These are phyloP conservation scores for Rutstroemia sp. DNA, from an alignment of 2,329 filamentous ascomycete genomes.

Conservation along the genomic window DNA sequence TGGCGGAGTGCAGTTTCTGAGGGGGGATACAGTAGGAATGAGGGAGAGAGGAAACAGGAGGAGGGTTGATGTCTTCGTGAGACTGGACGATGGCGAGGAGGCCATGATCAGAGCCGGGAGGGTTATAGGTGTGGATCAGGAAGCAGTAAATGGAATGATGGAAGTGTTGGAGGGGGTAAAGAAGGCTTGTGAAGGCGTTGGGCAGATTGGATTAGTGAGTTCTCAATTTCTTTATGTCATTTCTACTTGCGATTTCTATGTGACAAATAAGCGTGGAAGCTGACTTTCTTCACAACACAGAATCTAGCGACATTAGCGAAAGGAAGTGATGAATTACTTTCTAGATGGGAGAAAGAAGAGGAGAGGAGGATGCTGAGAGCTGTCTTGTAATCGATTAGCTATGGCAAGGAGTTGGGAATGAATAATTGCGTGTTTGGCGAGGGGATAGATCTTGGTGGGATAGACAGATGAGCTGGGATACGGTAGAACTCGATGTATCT, in stretches of 20 bases:
- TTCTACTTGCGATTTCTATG: not conserved
- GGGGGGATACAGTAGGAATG: not conserved
- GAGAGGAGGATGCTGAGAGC: not conserved
- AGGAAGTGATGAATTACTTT: not conserved
- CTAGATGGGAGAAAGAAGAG: not conserved
- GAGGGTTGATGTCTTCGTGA: not conserved
- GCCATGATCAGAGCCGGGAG: not conserved
- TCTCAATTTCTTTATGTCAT: not conserved
- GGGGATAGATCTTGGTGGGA: not conserved
- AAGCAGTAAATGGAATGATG: not conserved
- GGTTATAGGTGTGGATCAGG: not conserved
- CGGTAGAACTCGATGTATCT: too few relatives aligned
- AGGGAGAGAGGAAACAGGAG: not conserved
- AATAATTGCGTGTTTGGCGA: not conserved
- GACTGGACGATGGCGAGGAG: not conserved
- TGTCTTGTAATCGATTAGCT: not conserved
- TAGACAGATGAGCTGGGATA: not conserved
- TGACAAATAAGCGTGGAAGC: too few relatives aligned
- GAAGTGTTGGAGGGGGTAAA: not conserved
- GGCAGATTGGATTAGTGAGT: too few relatives aligned
- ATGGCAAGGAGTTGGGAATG: not conserved
- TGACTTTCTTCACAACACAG: not conserved
- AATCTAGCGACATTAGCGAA: constrained; percentile 1
- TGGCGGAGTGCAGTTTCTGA: not conserved
- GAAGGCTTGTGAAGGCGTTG: too few relatives aligned